These are phyloP conservation scores for Coemansia sp. DNA, from an alignment of 192 early-diverging fungal genomes.

Conservation along the genomic window DNA sequence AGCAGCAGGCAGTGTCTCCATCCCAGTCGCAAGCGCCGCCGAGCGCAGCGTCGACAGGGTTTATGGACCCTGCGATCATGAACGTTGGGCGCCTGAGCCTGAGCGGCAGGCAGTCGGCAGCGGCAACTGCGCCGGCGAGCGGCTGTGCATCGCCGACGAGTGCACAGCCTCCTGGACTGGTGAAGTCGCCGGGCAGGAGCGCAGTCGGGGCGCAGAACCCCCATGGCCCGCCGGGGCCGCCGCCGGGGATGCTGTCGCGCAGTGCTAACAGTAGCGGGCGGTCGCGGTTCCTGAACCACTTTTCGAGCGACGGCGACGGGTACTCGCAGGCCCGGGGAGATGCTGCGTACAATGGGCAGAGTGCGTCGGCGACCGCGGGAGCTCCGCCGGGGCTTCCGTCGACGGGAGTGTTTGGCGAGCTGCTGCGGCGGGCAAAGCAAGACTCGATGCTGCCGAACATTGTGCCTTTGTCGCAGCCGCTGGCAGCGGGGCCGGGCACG, in stretches of 20 bases:
- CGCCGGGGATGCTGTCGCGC: conserved; percentile 30
- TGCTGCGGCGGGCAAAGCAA: conserved; percentile 27
- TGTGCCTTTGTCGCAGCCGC: too few relatives aligned
- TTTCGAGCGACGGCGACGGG: conserved; percentile 7
- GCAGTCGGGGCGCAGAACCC: too few relatives aligned
- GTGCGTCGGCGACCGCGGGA: background rate
- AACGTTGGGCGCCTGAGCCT: conserved; percentile 13
- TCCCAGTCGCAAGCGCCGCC: background rate
- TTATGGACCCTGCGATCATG: conserved; percentile 40
- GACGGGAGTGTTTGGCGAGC: conserved; percentile 44
- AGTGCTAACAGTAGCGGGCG: conserved; percentile 45
- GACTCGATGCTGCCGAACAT: background rate
- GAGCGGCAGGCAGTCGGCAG: background rate
- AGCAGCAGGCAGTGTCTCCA: background rate
- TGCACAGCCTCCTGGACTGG: conserved; percentile 32
- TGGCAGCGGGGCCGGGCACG: too few relatives aligned
- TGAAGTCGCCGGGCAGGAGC: background rate
- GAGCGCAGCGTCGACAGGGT: conserved; percentile 1
- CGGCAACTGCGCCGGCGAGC: too few relatives aligned
- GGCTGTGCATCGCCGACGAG: conserved; percentile 14
- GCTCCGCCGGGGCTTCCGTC: conserved; percentile 35
- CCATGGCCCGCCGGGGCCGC: too few relatives aligned
- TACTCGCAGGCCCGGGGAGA: background rate
- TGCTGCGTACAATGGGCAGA: background rate
- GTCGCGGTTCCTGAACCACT: conserved; percentile 45